Base-by-base conservation (phyloP, 768 basidiomycete species). In the Chlorophyllum brunneum region DNA sequence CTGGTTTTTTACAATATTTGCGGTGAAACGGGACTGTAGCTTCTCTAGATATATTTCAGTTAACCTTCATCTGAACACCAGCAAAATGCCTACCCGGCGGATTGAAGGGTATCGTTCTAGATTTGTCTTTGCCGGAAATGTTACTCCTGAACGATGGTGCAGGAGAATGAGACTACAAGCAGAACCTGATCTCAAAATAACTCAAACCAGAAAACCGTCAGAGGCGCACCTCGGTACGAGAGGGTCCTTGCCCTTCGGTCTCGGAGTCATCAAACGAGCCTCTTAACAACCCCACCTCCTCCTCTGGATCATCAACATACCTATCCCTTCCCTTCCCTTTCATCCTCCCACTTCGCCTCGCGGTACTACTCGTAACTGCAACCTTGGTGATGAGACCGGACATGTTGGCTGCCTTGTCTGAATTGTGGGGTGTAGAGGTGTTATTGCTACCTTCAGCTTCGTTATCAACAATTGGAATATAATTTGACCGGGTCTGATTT, bases 1-100 rank as follows among this genome's bases (percentile, higher is more conserved):
- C 69, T 98, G 95, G 62, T 99, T 99, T 60, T 91, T 86, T 51
- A 97, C 91, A 42, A 87, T 85, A 69, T 99, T 99, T 26, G 94
- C 79, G 15, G 95, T 86, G 57, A 81, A 92, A 57, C 74, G 75
- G 27, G 75, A 77, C 59, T 84, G 87, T 10, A 85, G 60, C 67
- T 88, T 92, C 15, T 88, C 89, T 88, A 66, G 48, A 30, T 23
- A 33, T 8, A 11, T 3, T 41, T 55, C 40, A 51, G 40, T 18
- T 11, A 20, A 43, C 2, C 16, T 27, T 18, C n/a, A 15, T 2
- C 23, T 2, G 10, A n/a, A 15, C 2, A 15, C 37, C n/a, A 36
- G 4, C 9, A 27, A 34, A 20, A 20, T 47, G 23, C 46, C 46
- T 47, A 63, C 88, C 85, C 71, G 80, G 74, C 3, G 89, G 87